A percentile compares a stretch with the other conserved stretches of the same genome.
phyloP scores from a whole-genome alignment of 1,284 basidiomycete species.

The Leccinum angustisporum region DNA sequence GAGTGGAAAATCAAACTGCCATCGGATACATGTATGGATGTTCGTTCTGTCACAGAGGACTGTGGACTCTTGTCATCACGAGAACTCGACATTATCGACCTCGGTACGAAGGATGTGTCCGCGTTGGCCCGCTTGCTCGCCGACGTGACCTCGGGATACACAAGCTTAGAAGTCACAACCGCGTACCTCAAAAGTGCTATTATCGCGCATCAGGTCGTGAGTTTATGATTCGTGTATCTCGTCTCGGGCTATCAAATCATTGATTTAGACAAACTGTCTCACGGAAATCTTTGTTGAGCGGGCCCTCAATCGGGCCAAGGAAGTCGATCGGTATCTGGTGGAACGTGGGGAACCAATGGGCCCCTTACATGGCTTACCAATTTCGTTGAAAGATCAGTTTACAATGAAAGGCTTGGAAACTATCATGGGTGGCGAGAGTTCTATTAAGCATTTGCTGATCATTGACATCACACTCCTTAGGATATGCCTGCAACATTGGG shows the following conservation, averaged over 20 bases:
- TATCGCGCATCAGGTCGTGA: constrained; percentile 78
- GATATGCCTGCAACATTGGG: constrained; percentile 67
- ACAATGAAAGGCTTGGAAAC: constrained; percentile 54
- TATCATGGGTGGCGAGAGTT: constrained; percentile 43
- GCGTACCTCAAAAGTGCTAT: constrained; percentile 81
- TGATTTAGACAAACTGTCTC: constrained; percentile 59
- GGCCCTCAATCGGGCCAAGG: constrained; percentile 54
- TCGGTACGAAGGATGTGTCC: constrained; percentile 39
- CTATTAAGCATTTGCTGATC: not conserved
- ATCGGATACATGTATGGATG: constrained; percentile 46
- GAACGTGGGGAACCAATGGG: constrained; percentile 36
- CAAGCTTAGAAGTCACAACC: constrained; percentile 65
- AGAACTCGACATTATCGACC: constrained; percentile 69
- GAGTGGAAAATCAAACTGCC: constrained; percentile 36
- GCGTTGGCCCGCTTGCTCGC: constrained; percentile 38
- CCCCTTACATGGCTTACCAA: constrained; percentile 59
- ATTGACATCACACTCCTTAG: constrained; percentile 8
- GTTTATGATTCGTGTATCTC: constrained; percentile 25
- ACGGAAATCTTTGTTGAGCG: constrained; percentile 68
- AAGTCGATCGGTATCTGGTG: constrained; percentile 56
- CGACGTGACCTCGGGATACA: constrained; percentile 36
- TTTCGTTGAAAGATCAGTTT: constrained; percentile 65
- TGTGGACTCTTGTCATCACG: constrained; percentile 58
- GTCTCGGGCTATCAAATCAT: not conserved
- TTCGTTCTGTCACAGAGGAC: constrained; percentile 54